Base-by-base conservation (phyloP, 2,329 filamentous ascomycete species). In the Alternaria tenuissima region DNA sequence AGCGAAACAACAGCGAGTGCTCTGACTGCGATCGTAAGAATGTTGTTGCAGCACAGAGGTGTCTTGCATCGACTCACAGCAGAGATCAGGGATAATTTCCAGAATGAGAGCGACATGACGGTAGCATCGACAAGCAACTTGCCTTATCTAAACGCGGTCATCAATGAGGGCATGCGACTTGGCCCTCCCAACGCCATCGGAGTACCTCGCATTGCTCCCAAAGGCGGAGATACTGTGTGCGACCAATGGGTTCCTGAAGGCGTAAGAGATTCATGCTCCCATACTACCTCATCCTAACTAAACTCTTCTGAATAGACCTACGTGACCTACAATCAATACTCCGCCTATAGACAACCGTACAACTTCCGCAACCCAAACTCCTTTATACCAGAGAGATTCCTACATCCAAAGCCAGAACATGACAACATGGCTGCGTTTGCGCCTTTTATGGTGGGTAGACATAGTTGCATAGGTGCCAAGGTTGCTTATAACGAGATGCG, bases 1-100 rank as follows among this genome's bases (percentile, higher is more conserved):
- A 80, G 77, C 52, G 81, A 84, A 54, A 83, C 82, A 0, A 76
- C 78, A 0, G 80, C 80, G 0, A 80, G 74, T 11, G 61, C 77
- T 2, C 64, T 84, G 4, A 73, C 72, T 2, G 80, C 74, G 0
- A 70, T 76, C 3, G 68, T 76, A 0, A 78, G 67, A 22, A 62
- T 76, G 43, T 62, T 81, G 0, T 59, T 79, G 14, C 73, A 68
- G 36, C 65, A 73, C n/a, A 68, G 55, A 12, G 73, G 67, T 6
- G 70, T 64, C 0, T 48, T 79, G 26, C 49, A 71, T 16, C 62
- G 65, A 7, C 58, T 78, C 1, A 68, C 63, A 0, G 22, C 49
- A 1, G 77, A 77, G 36, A 58, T 77, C 6, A 61, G 76, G 28
- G 42, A 32, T 7, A 52, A 57, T 1, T 78, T 77, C 28, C n/a